Evolutionary conservation across 208 protist genomes (phyloP), one percentile per base, ranked within the genome.

Genomic region (Leishmania tarentolae): DNA sequence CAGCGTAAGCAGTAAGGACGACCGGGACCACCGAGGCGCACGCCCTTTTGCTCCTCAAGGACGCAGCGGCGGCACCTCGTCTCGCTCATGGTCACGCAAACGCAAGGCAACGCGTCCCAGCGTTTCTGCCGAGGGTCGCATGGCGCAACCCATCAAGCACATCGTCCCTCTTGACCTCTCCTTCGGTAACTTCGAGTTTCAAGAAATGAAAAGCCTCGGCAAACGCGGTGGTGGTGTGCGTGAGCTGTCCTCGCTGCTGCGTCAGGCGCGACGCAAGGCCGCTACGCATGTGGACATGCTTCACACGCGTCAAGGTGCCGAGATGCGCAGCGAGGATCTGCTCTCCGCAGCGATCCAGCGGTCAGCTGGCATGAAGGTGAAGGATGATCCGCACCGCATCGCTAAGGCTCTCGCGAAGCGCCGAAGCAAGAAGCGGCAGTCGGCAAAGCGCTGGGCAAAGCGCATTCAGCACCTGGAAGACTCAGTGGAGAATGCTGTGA

Each of bases 181-280:
- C 5, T 97, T 97, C 75, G 91, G 91, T 68, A 93, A 91, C 76
- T 97, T 97, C 78, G 90, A 94, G 52, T 95, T 95, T 59, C 88
- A 95, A 57, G 92, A 94, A n/a, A 83, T 89, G 84, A 88, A 93
- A 17, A 85, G 86, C 44, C 21, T 94, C 35, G 91, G 91, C 15
- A 84, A 93, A 78, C 88, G 89, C 37, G 93, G 93, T 37, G 93
- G 93, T 85, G 93, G 93, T 78, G 88, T 93, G 57, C 91, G 93
- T 6, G 91, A 97, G 83, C 80, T 97, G 11, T 78, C 86, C 28
- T 79, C 86, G 6, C 82, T 95, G 42, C 87, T 97, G 8, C 87
- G 88, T 13, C 79, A 88, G 53, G 93, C 91, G 19, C 68, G 87
- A 42, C 83, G 86, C 19, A 87, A 86, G 65, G 81, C 83, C 3